Evolutionary conservation across 345 rosid species (phyloP).

Genomic region (Isatis tinctoria): DNA sequence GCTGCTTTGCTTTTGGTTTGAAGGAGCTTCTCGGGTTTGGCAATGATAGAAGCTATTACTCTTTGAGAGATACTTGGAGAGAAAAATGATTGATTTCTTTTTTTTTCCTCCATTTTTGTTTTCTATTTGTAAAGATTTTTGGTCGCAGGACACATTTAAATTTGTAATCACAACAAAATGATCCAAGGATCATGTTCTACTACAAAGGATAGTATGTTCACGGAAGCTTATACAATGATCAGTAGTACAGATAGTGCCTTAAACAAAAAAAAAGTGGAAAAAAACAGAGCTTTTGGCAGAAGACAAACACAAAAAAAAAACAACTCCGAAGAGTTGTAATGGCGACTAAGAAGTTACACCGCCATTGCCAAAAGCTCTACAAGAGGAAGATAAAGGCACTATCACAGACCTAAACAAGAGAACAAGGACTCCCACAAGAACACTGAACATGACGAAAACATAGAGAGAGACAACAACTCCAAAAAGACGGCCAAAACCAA

Average conservation of each 20-base stretch:
- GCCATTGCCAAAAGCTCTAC: slow-evolving; percentile 38
- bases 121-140: slow-evolving; percentile 1
- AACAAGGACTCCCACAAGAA: slow-evolving; percentile 27
- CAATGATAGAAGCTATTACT: slow-evolving; percentile 20
- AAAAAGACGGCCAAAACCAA: slow-evolving; percentile 29
- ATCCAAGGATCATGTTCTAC: slow-evolving; percentile 14
- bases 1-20: slow-evolving; percentile 21
- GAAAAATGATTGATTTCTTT: not conserved
- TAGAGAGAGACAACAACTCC: slow-evolving; percentile 32
- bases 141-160: slow-evolving; percentile 1
- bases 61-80: slow-evolving; percentile 32
- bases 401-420: slow-evolving; percentile 17
- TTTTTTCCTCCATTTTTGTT: not conserved
- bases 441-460: slow-evolving; percentile 15
- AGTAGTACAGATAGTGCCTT: slow-evolving; percentile 25
- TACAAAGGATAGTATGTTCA: slow-evolving; percentile 26
- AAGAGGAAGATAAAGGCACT: slow-evolving; percentile 17
- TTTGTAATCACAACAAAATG: slow-evolving; percentile 27
- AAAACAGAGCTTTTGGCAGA: slow-evolving; percentile 35
- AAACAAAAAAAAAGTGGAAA: not conserved
- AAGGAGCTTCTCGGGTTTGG: slow-evolving; percentile 18
- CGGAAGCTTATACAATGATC: slow-evolving; percentile 3
- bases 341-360: slow-evolving; percentile 31
- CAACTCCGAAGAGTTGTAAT: slow-evolving; percentile 31
- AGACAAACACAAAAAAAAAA: slow-evolving; percentile 13